A percentile compares a stretch with the other conserved stretches of the same genome.
Evolutionary conservation across 2,329 filamentous ascomycete species (phyloP).

Genomic region (Byssothecium circinans): DNA sequence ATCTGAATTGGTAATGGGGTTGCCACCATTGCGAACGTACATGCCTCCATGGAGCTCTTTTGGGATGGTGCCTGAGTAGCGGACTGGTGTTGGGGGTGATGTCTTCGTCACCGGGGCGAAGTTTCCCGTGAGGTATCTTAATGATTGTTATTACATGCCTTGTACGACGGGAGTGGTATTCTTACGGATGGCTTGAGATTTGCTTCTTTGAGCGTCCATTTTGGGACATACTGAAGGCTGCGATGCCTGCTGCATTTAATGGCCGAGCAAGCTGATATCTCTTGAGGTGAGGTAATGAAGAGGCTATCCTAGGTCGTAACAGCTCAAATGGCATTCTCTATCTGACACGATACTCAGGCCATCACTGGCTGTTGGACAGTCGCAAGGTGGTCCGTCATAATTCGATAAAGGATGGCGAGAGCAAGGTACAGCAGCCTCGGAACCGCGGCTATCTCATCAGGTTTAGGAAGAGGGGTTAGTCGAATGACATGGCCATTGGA

Average conservation of each 20-base stretch:
- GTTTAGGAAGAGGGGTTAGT: too few relatives aligned
- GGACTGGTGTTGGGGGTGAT: constrained; percentile 59
- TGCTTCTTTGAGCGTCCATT: constrained; percentile 21
- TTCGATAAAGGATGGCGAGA: background rate
- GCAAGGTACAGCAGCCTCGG: background rate
- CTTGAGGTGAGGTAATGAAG: background rate
- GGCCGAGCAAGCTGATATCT: background rate
- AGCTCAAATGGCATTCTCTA: background rate
- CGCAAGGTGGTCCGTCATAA: background rate
- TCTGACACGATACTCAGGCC: background rate
- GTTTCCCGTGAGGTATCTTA: constrained; percentile 66
- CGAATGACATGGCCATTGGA: too few relatives aligned
- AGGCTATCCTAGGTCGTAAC: background rate
- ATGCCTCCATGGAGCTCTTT: constrained; percentile 67
- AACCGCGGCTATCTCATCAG: background rate
- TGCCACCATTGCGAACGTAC: constrained; percentile 73
- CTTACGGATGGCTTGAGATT: constrained; percentile 45
- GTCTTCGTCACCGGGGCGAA: constrained; percentile 67
- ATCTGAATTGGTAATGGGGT: constrained; percentile 65
- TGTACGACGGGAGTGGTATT: background rate
- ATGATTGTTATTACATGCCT: background rate
- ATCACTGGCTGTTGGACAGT: too few relatives aligned
- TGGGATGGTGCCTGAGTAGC: constrained; percentile 62
- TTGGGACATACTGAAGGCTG: constrained; percentile 24
- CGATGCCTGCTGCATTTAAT: constrained; percentile 17